Conservation (phyloP, 2,329 filamentous ascomycete species). For the Penicillium sp. region DNA sequence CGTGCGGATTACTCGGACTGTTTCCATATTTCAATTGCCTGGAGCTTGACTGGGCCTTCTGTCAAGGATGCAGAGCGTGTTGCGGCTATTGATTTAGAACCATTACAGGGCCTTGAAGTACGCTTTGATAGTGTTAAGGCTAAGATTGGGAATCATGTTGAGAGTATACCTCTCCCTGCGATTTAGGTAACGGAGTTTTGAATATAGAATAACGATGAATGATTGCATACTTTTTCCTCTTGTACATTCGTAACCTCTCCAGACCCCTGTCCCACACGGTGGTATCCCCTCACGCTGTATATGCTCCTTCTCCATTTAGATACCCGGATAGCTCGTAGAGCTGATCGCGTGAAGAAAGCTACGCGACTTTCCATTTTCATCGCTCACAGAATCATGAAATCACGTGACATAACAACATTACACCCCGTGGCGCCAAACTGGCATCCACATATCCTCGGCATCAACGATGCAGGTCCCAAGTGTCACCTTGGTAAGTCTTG, state of each 20-base stretch:
- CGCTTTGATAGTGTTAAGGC: conserved; percentile 60
- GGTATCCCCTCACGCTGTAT: too few relatives aligned
- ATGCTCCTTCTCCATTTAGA: too few relatives aligned
- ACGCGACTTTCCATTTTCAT: too few relatives aligned
- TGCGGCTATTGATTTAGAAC: conserved; percentile 21
- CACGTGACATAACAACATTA: conserved; percentile 2
- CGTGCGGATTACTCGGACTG: conserved; percentile 47
- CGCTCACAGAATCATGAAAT: not conserved
- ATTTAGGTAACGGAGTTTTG: not conserved
- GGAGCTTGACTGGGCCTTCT: conserved; percentile 60
- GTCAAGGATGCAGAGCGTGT: conserved; percentile 38
- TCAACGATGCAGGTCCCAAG: conserved; percentile 28
- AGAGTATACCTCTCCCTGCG: conserved; percentile 28
- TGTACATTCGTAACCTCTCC: too few relatives aligned
- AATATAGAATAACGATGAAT: not conserved
- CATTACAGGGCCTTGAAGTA: conserved; percentile 46
- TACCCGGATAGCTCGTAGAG: too few relatives aligned
- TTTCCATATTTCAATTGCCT: conserved; percentile 88
- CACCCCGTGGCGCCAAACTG: conserved; percentile 11
- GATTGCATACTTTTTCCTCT: too few relatives aligned
- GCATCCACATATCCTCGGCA: conserved; percentile 1
- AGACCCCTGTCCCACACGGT: too few relatives aligned
- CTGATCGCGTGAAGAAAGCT: not conserved
- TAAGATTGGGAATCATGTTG: conserved; percentile 68
- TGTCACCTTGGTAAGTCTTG: conserved; percentile 32